Evolutionary conservation across 306 rosid species (phyloP).

Genomic region (Sesbania bispinosa): DNA sequence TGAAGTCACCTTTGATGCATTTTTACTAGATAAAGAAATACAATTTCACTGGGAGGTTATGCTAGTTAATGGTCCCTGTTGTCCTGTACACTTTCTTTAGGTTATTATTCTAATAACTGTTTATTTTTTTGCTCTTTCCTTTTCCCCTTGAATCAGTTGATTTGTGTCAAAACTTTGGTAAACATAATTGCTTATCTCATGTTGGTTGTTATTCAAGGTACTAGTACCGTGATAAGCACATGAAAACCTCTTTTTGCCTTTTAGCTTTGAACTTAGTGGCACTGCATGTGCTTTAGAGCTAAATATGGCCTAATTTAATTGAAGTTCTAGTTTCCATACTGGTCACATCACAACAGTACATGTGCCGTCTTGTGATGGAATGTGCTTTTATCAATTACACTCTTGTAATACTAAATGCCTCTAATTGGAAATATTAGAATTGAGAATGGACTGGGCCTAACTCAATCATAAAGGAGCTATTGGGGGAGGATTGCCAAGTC

Average conservation of each 20-base stretch:
- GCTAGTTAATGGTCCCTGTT: constrained; percentile 28
- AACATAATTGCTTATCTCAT: neutral
- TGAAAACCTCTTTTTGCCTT: constrained; percentile 4
- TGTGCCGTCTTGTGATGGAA: neutral
- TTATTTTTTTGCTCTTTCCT: neutral
- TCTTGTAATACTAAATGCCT: neutral
- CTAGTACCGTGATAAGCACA: neutral
- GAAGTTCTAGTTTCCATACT: neutral
- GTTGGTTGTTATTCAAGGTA: neutral
- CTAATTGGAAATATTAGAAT: neutral
- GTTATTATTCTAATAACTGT: constrained; percentile 20
- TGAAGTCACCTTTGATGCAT: constrained; percentile 31
- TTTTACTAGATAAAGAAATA: constrained; percentile 27
- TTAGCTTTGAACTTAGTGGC: neutral
- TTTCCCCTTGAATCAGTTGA: neutral
- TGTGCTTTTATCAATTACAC: neutral
- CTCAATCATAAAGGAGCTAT: neutral
- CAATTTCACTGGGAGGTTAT: constrained; percentile 32
- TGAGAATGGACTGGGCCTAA: neutral
- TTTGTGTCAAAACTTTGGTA: constrained; percentile 16
- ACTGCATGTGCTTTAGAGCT: neutral
- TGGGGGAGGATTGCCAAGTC: neutral
- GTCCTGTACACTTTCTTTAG: constrained; percentile 25
- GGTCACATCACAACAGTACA: neutral
- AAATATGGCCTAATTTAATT: neutral